Evolutionary conservation across 352 stramenopile species (phyloP), one percentile per base, ranked within the genome.

Genomic region (Pythium aristosporum): DNA sequence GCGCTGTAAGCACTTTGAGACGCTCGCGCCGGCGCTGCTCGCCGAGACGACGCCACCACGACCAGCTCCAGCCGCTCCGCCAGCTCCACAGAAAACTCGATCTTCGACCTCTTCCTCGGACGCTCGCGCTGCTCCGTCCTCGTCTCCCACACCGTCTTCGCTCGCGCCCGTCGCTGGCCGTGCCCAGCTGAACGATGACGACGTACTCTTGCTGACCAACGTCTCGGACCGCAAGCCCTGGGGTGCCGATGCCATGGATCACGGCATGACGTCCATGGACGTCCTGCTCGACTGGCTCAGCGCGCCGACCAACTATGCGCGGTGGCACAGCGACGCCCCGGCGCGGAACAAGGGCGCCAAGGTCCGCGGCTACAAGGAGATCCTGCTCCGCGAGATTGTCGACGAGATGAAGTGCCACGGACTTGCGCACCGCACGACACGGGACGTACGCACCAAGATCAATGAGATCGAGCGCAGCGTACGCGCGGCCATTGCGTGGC

Each of bases 361-460:
- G 5, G 16, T 5, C 16, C 25, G 23, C 16, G 28, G n/a, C 57
- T 44, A 50, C 16, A 65, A 65, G n/a, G 61, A 62, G 25, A 12
- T 15, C 3, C 23, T 69, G 32, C 58, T 55, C 3, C 32, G 28
- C 5, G 49, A 61, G 56, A 65, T 69, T 54, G 42, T 61, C 8
- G 37, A 13, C n/a, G 20, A 34, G 23, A 63, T 69, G 63, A 25
- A 47, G 7, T 5, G 5, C 15, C n/a, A 59, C 5, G 63, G 63
- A 13, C 28, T 69, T 4, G 10, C n/a, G 34, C 55, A 69, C 42
- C 55, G 63, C 32, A n/a, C 18, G 6, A 34, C 55, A 15, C 55
- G 48, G 9, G 51, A 64, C 11, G 50, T 69, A 48, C 63, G 63
- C 48, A 69, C 25, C 39, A 69, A 64, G 23, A 50, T 69, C 25